These are phyloP conservation scores for Bretziella fagacearum DNA, from an alignment of 2,329 filamentous ascomycete species.

Conservation along the genomic window DNA sequence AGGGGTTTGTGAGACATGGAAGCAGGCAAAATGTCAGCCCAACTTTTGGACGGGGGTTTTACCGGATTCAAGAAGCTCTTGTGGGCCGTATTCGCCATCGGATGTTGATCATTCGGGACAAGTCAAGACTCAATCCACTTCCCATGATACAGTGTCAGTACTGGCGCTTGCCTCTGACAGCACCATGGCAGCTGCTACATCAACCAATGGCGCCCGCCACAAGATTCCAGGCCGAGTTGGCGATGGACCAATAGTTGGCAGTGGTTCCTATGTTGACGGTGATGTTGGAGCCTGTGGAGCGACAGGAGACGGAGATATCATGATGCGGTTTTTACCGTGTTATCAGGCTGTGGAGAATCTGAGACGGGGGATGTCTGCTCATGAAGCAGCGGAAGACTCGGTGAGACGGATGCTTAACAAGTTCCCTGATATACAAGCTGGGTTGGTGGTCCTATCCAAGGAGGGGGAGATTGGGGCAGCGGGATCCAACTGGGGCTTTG, in stretches of 20 bases:
- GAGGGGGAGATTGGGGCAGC: conserved; percentile 34
- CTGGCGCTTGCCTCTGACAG: conserved; percentile 29
- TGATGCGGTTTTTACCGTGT: conserved; percentile 40
- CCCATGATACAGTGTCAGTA: conserved; percentile 39
- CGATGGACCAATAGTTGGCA: conserved; percentile 37
- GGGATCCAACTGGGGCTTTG: conserved; percentile 37
- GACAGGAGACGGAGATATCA: conserved; percentile 39
- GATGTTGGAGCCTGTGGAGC: conserved; percentile 38
- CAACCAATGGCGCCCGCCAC: conserved; percentile 37
- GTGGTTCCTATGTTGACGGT: conserved; percentile 37
- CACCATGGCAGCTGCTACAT: conserved; percentile 36
- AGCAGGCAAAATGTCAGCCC: conserved; percentile 27
- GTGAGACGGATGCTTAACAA: conserved; percentile 32
- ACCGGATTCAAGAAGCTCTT: conserved; percentile 27
- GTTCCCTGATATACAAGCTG: conserved; percentile 30
- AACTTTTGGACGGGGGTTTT: conserved; percentile 33
- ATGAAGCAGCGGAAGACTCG: conserved; percentile 32
- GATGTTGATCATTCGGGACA: background rate
- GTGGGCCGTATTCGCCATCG: conserved; percentile 29
- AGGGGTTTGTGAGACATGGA: conserved; percentile 28
- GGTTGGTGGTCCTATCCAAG: conserved; percentile 34
- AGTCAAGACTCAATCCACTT: background rate
- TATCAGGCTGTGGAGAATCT: conserved; percentile 40
- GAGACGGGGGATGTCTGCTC: conserved; percentile 30
- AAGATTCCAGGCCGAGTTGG: conserved; percentile 39